Evolutionary conservation across 352 stramenopile species (phyloP), one percentile per base, ranked within the genome.

Genomic region (Phytophthora meadii): DNA sequence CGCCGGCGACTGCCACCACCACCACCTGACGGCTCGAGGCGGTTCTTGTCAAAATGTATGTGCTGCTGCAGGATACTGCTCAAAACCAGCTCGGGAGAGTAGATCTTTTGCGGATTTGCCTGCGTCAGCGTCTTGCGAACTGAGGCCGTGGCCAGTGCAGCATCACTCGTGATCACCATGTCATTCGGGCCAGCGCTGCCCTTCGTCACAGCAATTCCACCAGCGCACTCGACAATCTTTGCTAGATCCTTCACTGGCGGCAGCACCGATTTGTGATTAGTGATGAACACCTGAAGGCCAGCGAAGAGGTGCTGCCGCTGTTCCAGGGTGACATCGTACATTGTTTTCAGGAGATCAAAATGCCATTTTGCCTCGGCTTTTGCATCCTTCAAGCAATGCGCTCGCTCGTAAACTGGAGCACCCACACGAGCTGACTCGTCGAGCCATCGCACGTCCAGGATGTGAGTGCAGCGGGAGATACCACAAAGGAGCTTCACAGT

Each of bases 401-500:
- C 42, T 27, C 57, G 54, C 58, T 89, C 76, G 34, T 76, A 66
- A 4, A 76, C 50, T n/a, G 76, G 59, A 27, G 46, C 25, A 9
- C 74, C 72, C n/a, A 75, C 60, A 5, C 74, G 70, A 27, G 71
- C 76, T n/a, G 79, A 88, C 30, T 83, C 73, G n/a, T 78, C 64
- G 3, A 89, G 67, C 80, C 80, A 89, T 49, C 70, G 65, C 42
- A 76, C 72, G 25, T 86, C 78, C 28, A 87, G n/a, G n/a, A 89
- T 77, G 49, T 89, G 80, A 7, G 51, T 41, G 37, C 80, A 84
- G 22, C 68, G 67, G 3, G 80, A 84, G n/a, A 89, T 81, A 4
- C 77, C 80, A 19, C 80, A 87, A 40, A 89, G 64, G 28, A 89
- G 39, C 55, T 89, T 89, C 24, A 89, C 80, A 1, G 80, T 89